Evolutionary conservation across 1,284 basidiomycete species (phyloP), one percentile per base, ranked within the genome.

Genomic region (Malassezia dermatis): DNA sequence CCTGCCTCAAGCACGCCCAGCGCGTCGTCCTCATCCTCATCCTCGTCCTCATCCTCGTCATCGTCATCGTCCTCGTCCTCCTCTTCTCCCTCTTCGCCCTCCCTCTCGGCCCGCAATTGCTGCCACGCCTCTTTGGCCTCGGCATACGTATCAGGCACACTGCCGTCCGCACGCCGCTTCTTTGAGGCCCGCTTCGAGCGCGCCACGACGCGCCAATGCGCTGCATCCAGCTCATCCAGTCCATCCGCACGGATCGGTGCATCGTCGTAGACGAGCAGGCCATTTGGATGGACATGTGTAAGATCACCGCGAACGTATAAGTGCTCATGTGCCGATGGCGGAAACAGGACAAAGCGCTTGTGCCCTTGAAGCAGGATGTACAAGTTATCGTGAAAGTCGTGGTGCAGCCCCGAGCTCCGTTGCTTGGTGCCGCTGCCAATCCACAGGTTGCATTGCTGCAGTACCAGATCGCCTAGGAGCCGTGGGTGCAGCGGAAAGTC

Each of bases 371-470:
- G 58, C 6, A 72, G 60, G 31, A 71, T 56, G 59, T 74, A 74
- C 30, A 74, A 63, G 31, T 74, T 74, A 49, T 74, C 71, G 52
- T 74, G 71, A 30, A 72, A 72, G 49, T 74, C 71, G 48, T 74
- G 71, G 51, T 73, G 71, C 44, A 73, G 51, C 0, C 69, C 71
- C 8, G 62, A 65, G 47, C 63, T 69, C 40, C 63, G 65, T 17
- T 62, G 65, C 21, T 65, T 42, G n/a, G 51, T 58, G 31, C 62
- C 58, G 50, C 58, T 63, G 31, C 71, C 71, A 10, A 73, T 60
- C 71, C 71, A 74, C 8, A 74, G 51, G 43, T 74, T 74, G 60
- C 68, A 71, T 48, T 74, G 71, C 45, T 72, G 69, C 8, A 74
- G 56, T 1, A 71, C 70, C n/a, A 74, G 59, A 30, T 58, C 48